phyloP scores from a whole-genome alignment of 768 basidiomycete genomes.

The Calocybe cyanea region DNA sequence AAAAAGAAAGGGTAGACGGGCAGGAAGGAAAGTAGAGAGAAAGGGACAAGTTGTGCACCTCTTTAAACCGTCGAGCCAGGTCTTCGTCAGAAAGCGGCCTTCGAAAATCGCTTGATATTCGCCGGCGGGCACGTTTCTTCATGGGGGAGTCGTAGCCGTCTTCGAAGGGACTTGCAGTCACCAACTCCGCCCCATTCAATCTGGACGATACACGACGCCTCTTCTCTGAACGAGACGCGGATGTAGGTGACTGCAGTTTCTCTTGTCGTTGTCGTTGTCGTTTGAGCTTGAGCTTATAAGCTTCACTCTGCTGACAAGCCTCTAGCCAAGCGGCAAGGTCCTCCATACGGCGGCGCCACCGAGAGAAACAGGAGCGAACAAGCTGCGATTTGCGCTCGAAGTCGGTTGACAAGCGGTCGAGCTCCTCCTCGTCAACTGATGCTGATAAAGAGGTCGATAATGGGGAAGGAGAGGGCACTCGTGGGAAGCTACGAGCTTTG shows the following conservation, averaged over 20 bases:
- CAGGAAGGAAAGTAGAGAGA: slow-evolving; percentile 8
- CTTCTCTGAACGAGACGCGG: slow-evolving; percentile 24
- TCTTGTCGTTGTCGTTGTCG: slow-evolving; percentile 11
- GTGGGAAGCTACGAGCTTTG: background rate
- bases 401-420: slow-evolving; percentile 36
- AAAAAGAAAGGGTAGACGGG: slow-evolving; percentile 1
- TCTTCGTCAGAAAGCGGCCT: slow-evolving; percentile 61
- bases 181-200: slow-evolving; percentile 11
- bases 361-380: slow-evolving; percentile 38
- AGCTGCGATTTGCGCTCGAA: slow-evolving; percentile 38
- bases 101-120: slow-evolving; percentile 42
- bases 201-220: slow-evolving; percentile 27
- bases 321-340: slow-evolving; percentile 56
- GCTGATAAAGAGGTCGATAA: too few species aligned
- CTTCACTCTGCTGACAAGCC: slow-evolving; percentile 56
- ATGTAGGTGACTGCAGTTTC: background rate
- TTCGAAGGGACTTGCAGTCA: too few species aligned
- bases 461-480: too few species aligned
- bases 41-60: slow-evolving; percentile 41
- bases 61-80: slow-evolving; percentile 60
- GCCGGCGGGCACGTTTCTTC: slow-evolving; percentile 38
- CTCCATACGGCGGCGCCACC: slow-evolving; percentile 43
- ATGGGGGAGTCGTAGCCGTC: too few species aligned
- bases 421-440: slow-evolving; percentile 24
- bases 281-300: slow-evolving; percentile 52